Base-by-base conservation (phyloP, 495 filamentous ascomycete species). In the Thermothielavioides terrestris region DNA sequence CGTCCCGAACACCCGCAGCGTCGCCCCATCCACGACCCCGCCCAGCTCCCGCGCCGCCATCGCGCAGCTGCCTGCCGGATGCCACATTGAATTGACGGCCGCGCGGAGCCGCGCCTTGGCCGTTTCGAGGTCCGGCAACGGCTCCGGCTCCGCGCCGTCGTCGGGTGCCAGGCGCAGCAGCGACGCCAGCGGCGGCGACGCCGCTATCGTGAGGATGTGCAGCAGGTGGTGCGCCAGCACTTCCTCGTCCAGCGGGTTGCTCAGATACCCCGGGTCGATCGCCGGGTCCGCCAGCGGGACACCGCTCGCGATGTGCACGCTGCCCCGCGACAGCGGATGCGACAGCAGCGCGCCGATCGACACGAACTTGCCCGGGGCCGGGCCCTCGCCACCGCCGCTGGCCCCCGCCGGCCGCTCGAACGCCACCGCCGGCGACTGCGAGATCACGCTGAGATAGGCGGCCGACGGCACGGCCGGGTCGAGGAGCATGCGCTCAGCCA, bases 281-380 rank as follows among this genome's bases (percentile, higher is more conserved):
- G 51, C 32, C 0, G 79, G 74, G n/a, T 64, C 43, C 4, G 50
- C 56, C 0, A 34, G 37, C 0, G 69, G 50, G 38, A 75, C 61
- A 6, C 64, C 31, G 8, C 68, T 69, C 12, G 56, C 53, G 41
- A 81, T 78, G 55, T 83, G 80, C 42, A 82, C 70, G 32, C 58
- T 76, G 4, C 80, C 80, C 9, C 79, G 75, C 2, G 77, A 77
- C n/a, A n/a, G n/a, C n/a, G n/a, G n/a, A n/a, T n/a, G n/a, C n/a
- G n/a, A n/a, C n/a, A n/a, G n/a, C n/a, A n/a, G n/a, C n/a, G n/a
- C n/a, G n/a, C n/a, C n/a, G n/a, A n/a, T n/a, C n/a, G n/a, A n/a
- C n/a, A n/a, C n/a, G n/a, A n/a, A n/a, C n/a, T n/a, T n/a, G n/a
- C n/a, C n/a, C n/a, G n/a, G n/a, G n/a, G n/a, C n/a, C n/a, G n/a